Evolutionary conservation across 2,329 filamentous ascomycete species (phyloP).

Genomic region (Fusarium incarnatum): DNA sequence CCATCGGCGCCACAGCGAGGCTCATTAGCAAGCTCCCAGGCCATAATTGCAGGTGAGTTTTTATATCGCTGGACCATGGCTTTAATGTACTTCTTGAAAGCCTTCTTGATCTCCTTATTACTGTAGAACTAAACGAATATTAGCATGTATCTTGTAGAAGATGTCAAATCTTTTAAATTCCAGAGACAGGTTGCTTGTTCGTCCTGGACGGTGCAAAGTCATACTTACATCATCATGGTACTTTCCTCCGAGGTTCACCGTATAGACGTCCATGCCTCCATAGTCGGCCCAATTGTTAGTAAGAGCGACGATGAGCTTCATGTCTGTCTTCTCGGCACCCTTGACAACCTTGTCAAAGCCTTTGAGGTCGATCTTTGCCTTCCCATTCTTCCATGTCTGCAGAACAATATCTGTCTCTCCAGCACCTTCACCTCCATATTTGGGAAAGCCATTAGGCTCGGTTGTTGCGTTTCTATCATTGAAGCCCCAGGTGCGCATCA

Average conservation of each 20-base stretch:
- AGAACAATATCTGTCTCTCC: constrained; percentile 58
- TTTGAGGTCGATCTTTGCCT: constrained; percentile 6
- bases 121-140: constrained; percentile 20
- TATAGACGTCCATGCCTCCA: constrained; percentile 69
- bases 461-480: constrained; percentile 14
- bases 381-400: constrained; percentile 13
- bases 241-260: constrained; percentile 62
- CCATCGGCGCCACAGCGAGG: constrained; percentile 62
- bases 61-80: constrained; percentile 60
- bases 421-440: constrained; percentile 56
- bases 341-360: constrained; percentile 12
- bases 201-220: no score
- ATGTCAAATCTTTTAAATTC: no score
- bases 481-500: constrained; percentile 20
- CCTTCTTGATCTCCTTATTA: constrained; percentile 26
- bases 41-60: constrained; percentile 60
- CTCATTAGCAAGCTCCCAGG: constrained; percentile 66
- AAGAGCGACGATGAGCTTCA: constrained; percentile 65
- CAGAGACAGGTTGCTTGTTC: no score
- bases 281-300: constrained; percentile 71
- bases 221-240: constrained; percentile 54
- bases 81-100: constrained; percentile 53
- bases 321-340: constrained; percentile 59
- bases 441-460: constrained; percentile 52
- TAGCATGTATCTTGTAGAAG: not conserved